phyloP scores from a whole-genome alignment of 2,329 filamentous ascomycete species.

The Penicillium sp. region DNA sequence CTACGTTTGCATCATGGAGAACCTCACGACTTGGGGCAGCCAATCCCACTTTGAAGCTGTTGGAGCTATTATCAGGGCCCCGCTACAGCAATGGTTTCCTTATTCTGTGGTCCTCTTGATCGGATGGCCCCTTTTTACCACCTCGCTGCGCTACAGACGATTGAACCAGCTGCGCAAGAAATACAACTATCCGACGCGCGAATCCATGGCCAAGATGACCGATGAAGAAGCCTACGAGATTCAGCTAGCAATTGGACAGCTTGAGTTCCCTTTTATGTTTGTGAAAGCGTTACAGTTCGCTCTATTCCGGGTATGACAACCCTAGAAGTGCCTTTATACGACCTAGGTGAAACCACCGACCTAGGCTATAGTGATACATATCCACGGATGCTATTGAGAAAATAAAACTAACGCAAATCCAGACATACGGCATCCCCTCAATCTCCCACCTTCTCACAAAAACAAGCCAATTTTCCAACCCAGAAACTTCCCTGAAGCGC shows the following conservation, averaged over 20 bases:
- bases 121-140: conserved; percentile 30
- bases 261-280: conserved; percentile 58
- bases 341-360: neutral
- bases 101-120: conserved; percentile 24
- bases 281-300: conserved; percentile 58
- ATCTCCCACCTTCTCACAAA: conserved; percentile 52
- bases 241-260: conserved; percentile 44
- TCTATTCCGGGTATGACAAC: conserved; percentile 52
- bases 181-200: conserved; percentile 47
- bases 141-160: conserved; percentile 31
- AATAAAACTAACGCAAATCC: neutral
- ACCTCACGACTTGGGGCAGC: neutral
- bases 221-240: conserved; percentile 55
- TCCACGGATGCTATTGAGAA: too few relatives aligned
- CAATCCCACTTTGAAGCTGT: conserved; percentile 2
- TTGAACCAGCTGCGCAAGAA: conserved; percentile 42
- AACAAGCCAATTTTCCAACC: conserved; percentile 51
- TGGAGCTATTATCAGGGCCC: conserved; percentile 1
- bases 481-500: conserved; percentile 52
- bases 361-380: too few relatives aligned
- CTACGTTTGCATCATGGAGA: conserved; percentile 7
- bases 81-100: conserved; percentile 20
- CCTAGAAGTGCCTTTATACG: neutral
- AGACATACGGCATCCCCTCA: conserved; percentile 58
- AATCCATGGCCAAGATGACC: conserved; percentile 54